Evolutionary conservation across 2,329 filamentous ascomycete species (phyloP), one percentile per base, ranked within the genome.

Genomic region (Aulographum hederae): DNA sequence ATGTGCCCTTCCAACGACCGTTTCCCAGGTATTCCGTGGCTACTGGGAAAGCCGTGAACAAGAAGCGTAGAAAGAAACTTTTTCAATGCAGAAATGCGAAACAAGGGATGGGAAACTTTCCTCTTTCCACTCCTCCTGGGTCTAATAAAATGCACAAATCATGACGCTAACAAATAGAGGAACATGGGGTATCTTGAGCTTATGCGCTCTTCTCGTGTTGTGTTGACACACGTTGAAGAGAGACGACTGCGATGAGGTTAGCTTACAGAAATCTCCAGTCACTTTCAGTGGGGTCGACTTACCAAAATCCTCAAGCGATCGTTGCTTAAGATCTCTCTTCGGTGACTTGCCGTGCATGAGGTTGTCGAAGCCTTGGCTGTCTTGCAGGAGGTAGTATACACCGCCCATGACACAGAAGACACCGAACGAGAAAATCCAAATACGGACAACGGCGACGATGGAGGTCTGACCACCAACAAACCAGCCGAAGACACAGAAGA

Each of bases 391-490:
- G 62, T 84, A 85, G 60, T 80, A 80, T 13, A 76, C 56, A 52
- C 70, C 73, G 47, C 73, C 78, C 68, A 86, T 73, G 49, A 84
- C 67, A 52, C 75, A 82, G 65, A 91, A 89, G 48, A 91, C 66
- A 52, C 82, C 84, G 51, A 91, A 81, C 12, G 81, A 85, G 65
- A 85, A 89, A 47, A 89, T 72, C 79, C 81, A 92, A 51, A 91
- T 69, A 66, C 81, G 78, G 48, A 91, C 74, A 33, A 92, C 77
- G 30, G 80, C 74, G 40, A 91, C 78, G 40, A 86, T 82, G 46
- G 69, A 77, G 38, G 79, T 86, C 40, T 70, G 57, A 31, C 68
- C 63, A 40, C 61, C 57, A 40, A 76, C 67, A 58, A 91, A 89
- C 67, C 70, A 86, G 53, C 82, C 82, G 52, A 81, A 91, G 50